Conservation (phyloP, 495 filamentous ascomycete genomes). For the Tricharina praecox region DNA sequence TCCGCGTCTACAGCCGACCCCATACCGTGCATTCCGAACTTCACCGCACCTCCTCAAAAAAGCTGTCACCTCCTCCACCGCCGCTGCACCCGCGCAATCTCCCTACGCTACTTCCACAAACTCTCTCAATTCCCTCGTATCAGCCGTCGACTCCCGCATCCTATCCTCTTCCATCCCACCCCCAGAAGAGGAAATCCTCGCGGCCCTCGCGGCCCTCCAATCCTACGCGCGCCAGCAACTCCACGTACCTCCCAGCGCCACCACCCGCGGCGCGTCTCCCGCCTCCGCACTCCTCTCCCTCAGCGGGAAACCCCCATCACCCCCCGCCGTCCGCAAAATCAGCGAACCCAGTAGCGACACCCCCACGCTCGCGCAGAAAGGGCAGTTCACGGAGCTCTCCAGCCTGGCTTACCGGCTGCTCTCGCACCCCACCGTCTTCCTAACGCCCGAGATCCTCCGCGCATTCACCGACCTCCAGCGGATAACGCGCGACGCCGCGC, state of each 20-base stretch:
- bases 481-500: slow-evolving; percentile 49
- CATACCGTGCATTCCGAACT: background rate
- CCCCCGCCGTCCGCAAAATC: background rate
- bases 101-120: too few relatives aligned
- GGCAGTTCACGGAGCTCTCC: slow-evolving; percentile 34
- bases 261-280: background rate
- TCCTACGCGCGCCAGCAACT: background rate
- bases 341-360: background rate
- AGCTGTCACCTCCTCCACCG: background rate
- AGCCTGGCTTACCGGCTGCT: slow-evolving; percentile 45
- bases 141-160: background rate
- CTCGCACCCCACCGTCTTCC: slow-evolving; percentile 58
- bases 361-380: background rate
- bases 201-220: background rate
- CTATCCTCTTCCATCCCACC: background rate
- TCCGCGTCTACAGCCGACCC: background rate
- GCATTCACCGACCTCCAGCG: slow-evolving; percentile 64
- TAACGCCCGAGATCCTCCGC: slow-evolving; percentile 63
- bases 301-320: background rate
- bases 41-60: background rate
- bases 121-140: too few relatives aligned
- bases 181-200: background rate
- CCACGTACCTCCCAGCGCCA: background rate
- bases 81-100: background rate
- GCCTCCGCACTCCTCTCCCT: slow-evolving; percentile 1